A percentile compares a stretch with the other conserved stretches of the same genome.
Conservation (phyloP, 208 protist species). For the Trypanosoma platydactyli region DNA sequence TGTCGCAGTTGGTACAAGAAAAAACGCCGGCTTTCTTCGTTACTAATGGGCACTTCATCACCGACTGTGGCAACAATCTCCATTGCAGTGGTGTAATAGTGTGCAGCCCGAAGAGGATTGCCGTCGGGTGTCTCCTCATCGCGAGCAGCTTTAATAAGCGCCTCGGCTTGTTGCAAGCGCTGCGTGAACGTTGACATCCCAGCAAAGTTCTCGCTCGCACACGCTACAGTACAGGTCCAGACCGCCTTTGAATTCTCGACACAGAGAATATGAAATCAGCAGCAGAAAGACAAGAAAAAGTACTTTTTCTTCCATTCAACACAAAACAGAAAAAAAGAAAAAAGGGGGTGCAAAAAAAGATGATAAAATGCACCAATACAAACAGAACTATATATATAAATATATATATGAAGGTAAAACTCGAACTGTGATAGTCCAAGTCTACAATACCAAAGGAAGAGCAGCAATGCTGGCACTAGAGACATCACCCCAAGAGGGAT, state of each 20-base stretch:
- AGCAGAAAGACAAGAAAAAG: no score
- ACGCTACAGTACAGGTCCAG: neutral
- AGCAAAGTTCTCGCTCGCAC: neutral
- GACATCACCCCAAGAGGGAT: no score
- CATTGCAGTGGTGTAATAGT: slow-evolving; percentile 76
- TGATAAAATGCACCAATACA: neutral
- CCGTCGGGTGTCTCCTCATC: slow-evolving; percentile 68
- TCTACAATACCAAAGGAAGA: no score
- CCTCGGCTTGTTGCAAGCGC: slow-evolving; percentile 35
- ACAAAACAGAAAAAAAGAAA: neutral
- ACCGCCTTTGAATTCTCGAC: no score
- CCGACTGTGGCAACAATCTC: slow-evolving; percentile 58
- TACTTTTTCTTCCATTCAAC: neutral
- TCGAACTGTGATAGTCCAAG: no score
- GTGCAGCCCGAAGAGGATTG: slow-evolving; percentile 67
- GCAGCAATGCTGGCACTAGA: no score
- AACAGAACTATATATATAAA: slow-evolving; percentile 3
- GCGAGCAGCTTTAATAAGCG: slow-evolving; percentile 61
- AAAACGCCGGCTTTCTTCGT: slow-evolving; percentile 45
- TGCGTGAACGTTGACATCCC: slow-evolving; percentile 32
- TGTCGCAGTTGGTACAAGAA: slow-evolving; percentile 71
- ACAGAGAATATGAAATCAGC: no score
- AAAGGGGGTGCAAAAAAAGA: neutral
- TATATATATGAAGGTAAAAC: neutral
- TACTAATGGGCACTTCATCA: slow-evolving; percentile 36